Evolutionary conservation across 768 basidiomycete species (phyloP).

Genomic region (Trametopsis cervina): DNA sequence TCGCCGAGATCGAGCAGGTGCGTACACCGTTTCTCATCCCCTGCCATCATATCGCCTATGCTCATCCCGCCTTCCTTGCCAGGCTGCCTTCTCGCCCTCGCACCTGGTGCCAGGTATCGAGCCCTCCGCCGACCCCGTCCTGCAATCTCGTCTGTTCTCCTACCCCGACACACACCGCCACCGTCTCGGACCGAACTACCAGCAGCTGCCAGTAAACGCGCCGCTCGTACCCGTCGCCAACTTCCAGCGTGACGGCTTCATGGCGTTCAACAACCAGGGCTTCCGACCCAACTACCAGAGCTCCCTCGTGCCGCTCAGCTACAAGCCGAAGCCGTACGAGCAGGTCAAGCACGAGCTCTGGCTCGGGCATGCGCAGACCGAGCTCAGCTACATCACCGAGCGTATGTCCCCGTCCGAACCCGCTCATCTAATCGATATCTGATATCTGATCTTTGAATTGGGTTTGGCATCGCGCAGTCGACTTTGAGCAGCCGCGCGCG

Average conservation of each 20-base stretch:
- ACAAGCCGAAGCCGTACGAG: conserved; percentile 38
- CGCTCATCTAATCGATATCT: background rate
- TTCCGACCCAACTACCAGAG: conserved; percentile 84
- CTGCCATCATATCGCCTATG: conserved; percentile 7
- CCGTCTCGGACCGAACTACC: conserved; percentile 75
- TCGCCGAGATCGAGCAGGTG: conserved; percentile 92
- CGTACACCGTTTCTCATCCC: conserved; percentile 28
- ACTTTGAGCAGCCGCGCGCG: conserved; percentile 79
- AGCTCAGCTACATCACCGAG: conserved; percentile 72
- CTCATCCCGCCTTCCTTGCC: conserved; percentile 5
- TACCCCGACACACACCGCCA: conserved; percentile 89
- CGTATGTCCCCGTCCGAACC: conserved; percentile 39
- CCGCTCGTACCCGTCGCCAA: conserved; percentile 69
- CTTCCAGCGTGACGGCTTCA: conserved; percentile 86
- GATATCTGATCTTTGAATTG: background rate
- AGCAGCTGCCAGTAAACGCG: conserved; percentile 84
- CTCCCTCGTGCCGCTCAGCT: conserved; percentile 56
- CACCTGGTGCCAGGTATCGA: conserved; percentile 87
- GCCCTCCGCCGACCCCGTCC: conserved; percentile 84
- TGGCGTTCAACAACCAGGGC: conserved; percentile 73
- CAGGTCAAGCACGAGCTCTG: conserved; percentile 63
- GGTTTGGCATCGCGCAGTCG: conserved; percentile 45
- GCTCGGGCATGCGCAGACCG: conserved; percentile 59
- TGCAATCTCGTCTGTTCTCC: conserved; percentile 92
- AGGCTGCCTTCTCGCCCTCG: conserved; percentile 83